Percentiles rank a stretch among this genome's conserved stretches.
Evolutionary conservation across 352 stramenopile species (phyloP).

Genomic region (Pythium guiyangense): DNA sequence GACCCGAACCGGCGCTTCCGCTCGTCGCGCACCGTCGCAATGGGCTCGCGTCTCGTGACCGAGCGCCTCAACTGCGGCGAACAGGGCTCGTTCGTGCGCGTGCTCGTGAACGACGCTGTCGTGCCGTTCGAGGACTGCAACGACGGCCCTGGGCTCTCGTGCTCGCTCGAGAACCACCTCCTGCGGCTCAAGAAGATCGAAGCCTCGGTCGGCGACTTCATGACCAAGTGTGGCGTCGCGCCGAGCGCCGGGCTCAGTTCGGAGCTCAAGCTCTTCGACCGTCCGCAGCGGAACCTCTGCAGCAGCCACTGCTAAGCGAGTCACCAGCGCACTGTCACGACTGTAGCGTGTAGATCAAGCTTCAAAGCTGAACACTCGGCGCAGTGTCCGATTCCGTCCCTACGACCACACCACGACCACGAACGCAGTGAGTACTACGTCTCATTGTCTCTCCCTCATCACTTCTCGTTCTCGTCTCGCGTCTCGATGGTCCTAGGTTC

Average conservation of each 20-base stretch:
- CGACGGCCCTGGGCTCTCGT: constrained; percentile 42
- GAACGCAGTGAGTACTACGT: no score
- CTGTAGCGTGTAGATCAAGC: no score
- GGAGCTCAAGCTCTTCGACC: constrained; percentile 38
- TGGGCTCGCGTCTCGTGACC: constrained; percentile 41
- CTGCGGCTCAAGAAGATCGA: constrained; percentile 33
- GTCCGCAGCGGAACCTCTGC: constrained; percentile 40
- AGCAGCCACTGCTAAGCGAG: constrained; percentile 3
- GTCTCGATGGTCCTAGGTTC: background rate
- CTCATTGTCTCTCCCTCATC: no score
- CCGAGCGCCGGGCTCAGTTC: constrained; percentile 26
- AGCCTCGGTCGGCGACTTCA: constrained; percentile 38
- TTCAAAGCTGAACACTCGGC: no score
- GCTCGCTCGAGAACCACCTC: constrained; percentile 32
- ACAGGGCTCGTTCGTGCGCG: constrained; percentile 34
- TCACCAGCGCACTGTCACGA: background rate
- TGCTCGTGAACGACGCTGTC: constrained; percentile 48
- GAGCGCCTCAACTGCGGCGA: constrained; percentile 38
- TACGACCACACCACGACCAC: no score
- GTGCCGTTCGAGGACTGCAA: constrained; percentile 37
- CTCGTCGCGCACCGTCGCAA: constrained; percentile 35
- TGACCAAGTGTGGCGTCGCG: constrained; percentile 29
- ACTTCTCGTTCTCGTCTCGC: no score
- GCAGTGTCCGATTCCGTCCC: no score
- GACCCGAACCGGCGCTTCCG: constrained; percentile 32